Evolutionary conservation across 768 basidiomycete genomes (phyloP).

Genomic region (Suillus placidus): DNA sequence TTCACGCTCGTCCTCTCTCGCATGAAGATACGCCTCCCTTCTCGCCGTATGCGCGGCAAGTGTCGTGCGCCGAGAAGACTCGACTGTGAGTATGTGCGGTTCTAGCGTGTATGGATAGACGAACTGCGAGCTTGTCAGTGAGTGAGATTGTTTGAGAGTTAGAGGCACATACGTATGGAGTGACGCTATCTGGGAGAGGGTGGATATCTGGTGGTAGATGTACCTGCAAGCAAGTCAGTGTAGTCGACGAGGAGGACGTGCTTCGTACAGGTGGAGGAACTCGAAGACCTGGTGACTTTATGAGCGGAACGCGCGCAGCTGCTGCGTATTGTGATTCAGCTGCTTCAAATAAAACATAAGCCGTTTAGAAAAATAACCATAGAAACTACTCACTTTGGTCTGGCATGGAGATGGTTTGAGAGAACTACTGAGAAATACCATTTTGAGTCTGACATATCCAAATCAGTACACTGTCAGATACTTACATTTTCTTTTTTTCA

Average conservation of each 20-base stretch:
- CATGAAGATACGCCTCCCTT: slow-evolving; percentile 69
- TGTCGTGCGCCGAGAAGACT: slow-evolving; percentile 69
- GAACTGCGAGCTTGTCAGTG: slow-evolving; percentile 57
- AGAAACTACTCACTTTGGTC: not conserved
- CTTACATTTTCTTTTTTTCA: not conserved
- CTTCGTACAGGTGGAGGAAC: slow-evolving; percentile 57
- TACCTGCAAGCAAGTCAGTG: slow-evolving; percentile 51
- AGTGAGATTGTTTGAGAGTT: not conserved
- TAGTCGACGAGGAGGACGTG: not conserved
- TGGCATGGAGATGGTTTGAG: not conserved
- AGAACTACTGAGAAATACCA: not conserved
- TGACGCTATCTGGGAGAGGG: slow-evolving; percentile 88
- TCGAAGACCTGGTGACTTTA: slow-evolving; percentile 89
- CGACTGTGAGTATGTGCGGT: slow-evolving; percentile 75
- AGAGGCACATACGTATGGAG: slow-evolving; percentile 69
- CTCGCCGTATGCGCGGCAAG: slow-evolving; percentile 66
- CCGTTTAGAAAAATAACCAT: not conserved
- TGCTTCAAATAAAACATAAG: not conserved
- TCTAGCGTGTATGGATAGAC: slow-evolving; percentile 97
- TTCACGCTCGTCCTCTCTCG: slow-evolving; percentile 80
- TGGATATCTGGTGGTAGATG: slow-evolving; percentile 90
- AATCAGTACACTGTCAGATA: not conserved
- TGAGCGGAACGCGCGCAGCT: slow-evolving; percentile 77
- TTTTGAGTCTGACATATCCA: not conserved
- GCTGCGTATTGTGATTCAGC: slow-evolving; percentile 74